Conservation (phyloP, 108 stramenopile species). For the Fragilaria crotonensis region DNA sequence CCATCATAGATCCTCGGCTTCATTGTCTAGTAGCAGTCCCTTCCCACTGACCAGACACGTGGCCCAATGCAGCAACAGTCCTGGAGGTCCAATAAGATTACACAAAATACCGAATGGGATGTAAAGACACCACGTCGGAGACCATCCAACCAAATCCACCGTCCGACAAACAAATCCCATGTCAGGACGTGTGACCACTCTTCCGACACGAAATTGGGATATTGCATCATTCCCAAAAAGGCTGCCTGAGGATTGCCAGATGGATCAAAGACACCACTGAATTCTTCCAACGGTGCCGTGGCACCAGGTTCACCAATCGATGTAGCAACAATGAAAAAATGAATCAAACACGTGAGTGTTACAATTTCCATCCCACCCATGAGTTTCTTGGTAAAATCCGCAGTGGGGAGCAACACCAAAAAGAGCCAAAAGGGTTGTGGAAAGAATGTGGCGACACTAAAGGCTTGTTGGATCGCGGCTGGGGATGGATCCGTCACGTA, state of each 20-base stretch:
- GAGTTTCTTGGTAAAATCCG: constrained; percentile 54
- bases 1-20: constrained; percentile 1
- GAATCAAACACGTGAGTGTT: constrained; percentile 55
- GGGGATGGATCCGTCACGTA: constrained; percentile 12
- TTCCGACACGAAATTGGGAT: constrained; percentile 84
- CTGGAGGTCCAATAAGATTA: constrained; percentile 88
- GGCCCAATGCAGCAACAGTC: constrained; percentile 69
- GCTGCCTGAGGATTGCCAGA: constrained; percentile 69
- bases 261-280: constrained; percentile 83
- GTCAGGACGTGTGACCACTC: constrained; percentile 88
- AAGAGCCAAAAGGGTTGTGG: constrained; percentile 81
- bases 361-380: constrained; percentile 58
- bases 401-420: constrained; percentile 57
- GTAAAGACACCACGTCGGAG: constrained; percentile 73
- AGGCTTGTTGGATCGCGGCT: constrained; percentile 62
- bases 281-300: constrained; percentile 77
- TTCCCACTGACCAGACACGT: constrained; percentile 69
- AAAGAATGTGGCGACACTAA: constrained; percentile 72
- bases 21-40: constrained; percentile 43
- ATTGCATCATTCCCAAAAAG: constrained; percentile 81
- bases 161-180: constrained; percentile 90
- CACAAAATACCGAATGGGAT: constrained; percentile 71
- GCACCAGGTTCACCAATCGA: constrained; percentile 58
- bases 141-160: constrained; percentile 87
- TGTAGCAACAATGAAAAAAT: constrained; percentile 71